These are phyloP conservation scores for Eleusine coracana DNA, from an alignment of 176 grass and related monocot species.

Conservation along the genomic window DNA sequence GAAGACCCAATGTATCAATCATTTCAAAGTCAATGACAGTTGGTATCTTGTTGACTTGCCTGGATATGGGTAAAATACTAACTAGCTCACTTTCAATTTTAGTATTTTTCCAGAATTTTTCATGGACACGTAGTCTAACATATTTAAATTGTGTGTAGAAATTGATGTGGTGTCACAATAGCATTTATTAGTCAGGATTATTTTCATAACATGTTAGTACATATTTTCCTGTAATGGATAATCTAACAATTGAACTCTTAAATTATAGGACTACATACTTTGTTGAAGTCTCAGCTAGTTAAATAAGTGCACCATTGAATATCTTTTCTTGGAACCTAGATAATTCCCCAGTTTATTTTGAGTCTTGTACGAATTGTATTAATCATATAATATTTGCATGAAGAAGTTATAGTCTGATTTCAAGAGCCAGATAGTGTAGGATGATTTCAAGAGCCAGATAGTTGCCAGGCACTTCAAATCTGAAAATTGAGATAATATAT, in stretches of 20 bases:
- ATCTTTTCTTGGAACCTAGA: background rate
- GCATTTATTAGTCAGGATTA: background rate
- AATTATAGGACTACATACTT: constrained; percentile 8
- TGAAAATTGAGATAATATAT: constrained; percentile 29
- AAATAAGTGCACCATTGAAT: background rate
- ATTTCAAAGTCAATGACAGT: constrained; percentile 95
- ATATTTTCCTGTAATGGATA: constrained; percentile 18
- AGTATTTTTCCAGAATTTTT: background rate
- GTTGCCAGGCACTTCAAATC: background rate
- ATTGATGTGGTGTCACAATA: background rate
- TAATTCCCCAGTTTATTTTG: background rate
- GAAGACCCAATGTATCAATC: constrained; percentile 97
- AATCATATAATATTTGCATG: constrained; percentile 19
- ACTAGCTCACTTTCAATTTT: constrained; percentile 24
- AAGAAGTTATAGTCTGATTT: constrained; percentile 18
- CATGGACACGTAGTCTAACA: background rate
- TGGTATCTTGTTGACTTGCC: constrained; percentile 99
- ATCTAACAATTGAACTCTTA: background rate
- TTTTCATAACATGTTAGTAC: background rate
- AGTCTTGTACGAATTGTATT: constrained; percentile 6
- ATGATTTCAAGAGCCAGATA: constrained; percentile 9
- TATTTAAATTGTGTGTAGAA: constrained; percentile 2
- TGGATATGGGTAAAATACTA: constrained; percentile 80
- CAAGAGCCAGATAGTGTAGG: background rate
- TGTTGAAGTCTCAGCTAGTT: background rate